Evolutionary conservation across 345 rosid species (phyloP).

Genomic region (Adansonia digitata): DNA sequence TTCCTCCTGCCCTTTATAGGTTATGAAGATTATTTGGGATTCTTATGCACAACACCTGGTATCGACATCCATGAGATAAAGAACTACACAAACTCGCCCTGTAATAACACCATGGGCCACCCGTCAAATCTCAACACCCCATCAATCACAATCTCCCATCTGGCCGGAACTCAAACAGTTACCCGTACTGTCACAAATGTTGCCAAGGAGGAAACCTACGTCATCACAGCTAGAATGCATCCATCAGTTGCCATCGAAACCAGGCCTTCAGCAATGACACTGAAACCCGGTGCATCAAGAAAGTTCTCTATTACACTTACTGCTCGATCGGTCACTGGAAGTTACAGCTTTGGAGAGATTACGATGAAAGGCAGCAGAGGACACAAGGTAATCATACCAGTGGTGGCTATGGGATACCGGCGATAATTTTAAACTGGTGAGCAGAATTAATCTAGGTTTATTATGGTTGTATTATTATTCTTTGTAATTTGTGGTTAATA

Average conservation of each 20-base stretch:
- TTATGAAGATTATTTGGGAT: constrained; percentile 80
- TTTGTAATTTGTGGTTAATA: constrained; percentile 54
- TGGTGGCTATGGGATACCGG: constrained; percentile 73
- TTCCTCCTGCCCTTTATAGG: constrained; percentile 34
- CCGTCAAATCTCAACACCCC: constrained; percentile 90
- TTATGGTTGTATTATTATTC: constrained; percentile 52
- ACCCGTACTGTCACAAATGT: constrained; percentile 81
- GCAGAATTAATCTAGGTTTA: constrained; percentile 11
- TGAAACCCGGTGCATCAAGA: constrained; percentile 58
- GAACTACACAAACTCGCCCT: constrained; percentile 67
- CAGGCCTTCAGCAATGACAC: constrained; percentile 85
- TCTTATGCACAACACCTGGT: constrained; percentile 95
- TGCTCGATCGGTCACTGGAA: constrained; percentile 56
- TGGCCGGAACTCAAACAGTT: constrained; percentile 57
- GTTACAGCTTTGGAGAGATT: constrained; percentile 81
- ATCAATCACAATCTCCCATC: constrained; percentile 78
- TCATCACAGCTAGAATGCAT: constrained; percentile 72
- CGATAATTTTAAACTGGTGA: constrained; percentile 28
- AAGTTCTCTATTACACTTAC: constrained; percentile 64
- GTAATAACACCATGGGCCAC: constrained; percentile 71
- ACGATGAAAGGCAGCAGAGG: constrained; percentile 91
- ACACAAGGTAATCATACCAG: constrained; percentile 82
- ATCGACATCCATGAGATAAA: constrained; percentile 65
- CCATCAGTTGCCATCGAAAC: constrained; percentile 78
- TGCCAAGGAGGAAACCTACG: constrained; percentile 83